A percentile compares a stretch with the other conserved stretches of the same genome.
phyloP scores from a whole-genome alignment of 371 early-diverging fungal species.

The Syncephalastrum monosporum region DNA sequence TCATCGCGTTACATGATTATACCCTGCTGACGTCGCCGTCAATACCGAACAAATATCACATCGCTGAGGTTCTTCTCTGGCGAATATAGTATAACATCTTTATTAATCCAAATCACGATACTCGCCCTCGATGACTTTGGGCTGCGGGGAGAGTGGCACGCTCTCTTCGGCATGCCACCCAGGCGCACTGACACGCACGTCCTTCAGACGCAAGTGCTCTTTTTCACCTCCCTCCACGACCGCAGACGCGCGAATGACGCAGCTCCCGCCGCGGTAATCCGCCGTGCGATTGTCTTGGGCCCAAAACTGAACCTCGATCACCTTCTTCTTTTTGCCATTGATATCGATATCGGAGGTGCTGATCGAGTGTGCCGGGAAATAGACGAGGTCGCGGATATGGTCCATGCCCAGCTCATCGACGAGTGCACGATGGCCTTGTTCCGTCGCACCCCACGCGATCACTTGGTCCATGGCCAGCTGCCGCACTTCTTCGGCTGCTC shows the following conservation, averaged over 20 bases:
- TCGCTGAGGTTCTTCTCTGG: too few relatives aligned
- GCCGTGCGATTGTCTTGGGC: slow-evolving; percentile 23
- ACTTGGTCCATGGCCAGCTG: slow-evolving; percentile 30
- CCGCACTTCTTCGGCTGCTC: slow-evolving; percentile 26
- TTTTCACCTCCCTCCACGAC: slow-evolving; percentile 10
- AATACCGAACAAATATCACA: too few relatives aligned
- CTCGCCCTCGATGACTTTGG: slow-evolving; percentile 19
- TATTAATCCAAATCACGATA: slow-evolving; percentile 15
- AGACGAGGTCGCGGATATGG: slow-evolving; percentile 27
- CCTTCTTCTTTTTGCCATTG: slow-evolving; percentile 8
- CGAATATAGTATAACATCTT: too few relatives aligned
- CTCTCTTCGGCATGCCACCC: slow-evolving; percentile 18
- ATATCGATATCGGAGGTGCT: background rate
- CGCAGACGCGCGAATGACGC: slow-evolving; percentile 27
- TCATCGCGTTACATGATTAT: too few relatives aligned
- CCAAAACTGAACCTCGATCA: slow-evolving; percentile 30
- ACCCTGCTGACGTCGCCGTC: too few relatives aligned
- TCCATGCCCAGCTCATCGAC: slow-evolving; percentile 26
- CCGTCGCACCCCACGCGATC: slow-evolving; percentile 21
- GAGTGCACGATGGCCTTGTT: slow-evolving; percentile 21
- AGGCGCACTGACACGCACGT: slow-evolving; percentile 14
- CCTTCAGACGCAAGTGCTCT: slow-evolving; percentile 4
- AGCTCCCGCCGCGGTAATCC: slow-evolving; percentile 29
- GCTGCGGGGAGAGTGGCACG: slow-evolving; percentile 4
- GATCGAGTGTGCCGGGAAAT: slow-evolving; percentile 19